These are phyloP conservation scores for Fragaria vesca DNA, from an alignment of 306 rosid species.

Conservation along the genomic window DNA sequence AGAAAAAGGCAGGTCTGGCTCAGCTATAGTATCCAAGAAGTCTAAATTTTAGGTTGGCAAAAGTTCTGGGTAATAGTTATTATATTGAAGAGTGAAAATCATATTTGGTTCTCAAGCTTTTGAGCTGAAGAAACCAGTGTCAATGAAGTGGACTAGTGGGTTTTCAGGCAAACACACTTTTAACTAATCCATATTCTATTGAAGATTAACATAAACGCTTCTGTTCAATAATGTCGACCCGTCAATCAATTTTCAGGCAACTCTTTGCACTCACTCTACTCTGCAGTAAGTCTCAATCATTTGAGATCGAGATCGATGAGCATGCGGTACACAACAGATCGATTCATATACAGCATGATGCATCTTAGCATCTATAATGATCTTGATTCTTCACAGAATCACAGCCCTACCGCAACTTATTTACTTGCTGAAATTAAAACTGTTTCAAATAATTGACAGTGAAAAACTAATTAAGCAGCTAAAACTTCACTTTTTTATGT, in stretches of 20 bases:
- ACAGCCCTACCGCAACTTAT: too few species aligned
- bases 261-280: neutral
- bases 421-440: too few species aligned
- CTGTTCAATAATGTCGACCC: slow-evolving; percentile 14
- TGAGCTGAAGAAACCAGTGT: slow-evolving; percentile 14
- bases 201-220: slow-evolving; percentile 1
- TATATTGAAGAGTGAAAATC: neutral
- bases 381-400: too few species aligned
- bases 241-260: neutral
- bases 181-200: slow-evolving; percentile 13
- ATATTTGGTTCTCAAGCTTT: neutral
- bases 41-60: slow-evolving; percentile 16
- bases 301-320: too few species aligned
- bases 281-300: too few species aligned
- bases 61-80: neutral
- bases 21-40: neutral
- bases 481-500: too few species aligned
- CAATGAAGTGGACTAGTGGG: slow-evolving; percentile 24
- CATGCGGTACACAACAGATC: too few species aligned
- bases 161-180: slow-evolving; percentile 16
- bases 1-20: neutral
- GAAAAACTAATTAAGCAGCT: too few species aligned
- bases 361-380: too few species aligned
- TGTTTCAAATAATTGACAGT: too few species aligned
- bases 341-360: too few species aligned